Evolutionary conservation across 768 basidiomycete species (phyloP).

Genomic region (Xanthoconium stramineum): DNA sequence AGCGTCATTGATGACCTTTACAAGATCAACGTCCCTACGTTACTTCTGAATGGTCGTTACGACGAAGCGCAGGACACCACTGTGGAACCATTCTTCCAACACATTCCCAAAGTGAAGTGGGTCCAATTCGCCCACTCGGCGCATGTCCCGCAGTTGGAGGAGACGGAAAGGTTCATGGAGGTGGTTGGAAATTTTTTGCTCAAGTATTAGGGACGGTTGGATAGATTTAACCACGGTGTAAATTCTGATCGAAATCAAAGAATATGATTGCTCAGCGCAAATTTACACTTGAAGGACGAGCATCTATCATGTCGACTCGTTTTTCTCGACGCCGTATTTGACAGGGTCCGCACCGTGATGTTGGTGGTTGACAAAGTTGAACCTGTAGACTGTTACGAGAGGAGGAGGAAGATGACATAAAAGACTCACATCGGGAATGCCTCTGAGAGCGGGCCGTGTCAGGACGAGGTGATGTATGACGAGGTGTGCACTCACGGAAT

Average conservation of each 20-base stretch:
- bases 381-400: constrained; percentile 47
- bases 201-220: constrained; percentile 1
- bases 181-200: constrained; percentile 32
- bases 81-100: constrained; percentile 33
- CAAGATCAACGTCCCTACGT: constrained; percentile 32
- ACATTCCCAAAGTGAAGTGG: constrained; percentile 35
- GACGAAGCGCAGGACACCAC: constrained; percentile 35
- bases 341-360: constrained; percentile 81
- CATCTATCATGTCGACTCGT: constrained; percentile 25
- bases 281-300: constrained; percentile 5
- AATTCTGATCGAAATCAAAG: not conserved
- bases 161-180: constrained; percentile 34
- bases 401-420: not conserved
- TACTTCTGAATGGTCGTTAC: constrained; percentile 36
- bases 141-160: constrained; percentile 37
- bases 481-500: constrained; percentile 57
- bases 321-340: constrained; percentile 59
- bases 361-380: constrained; percentile 92
- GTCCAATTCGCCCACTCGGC: constrained; percentile 35
- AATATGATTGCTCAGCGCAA: not conserved
- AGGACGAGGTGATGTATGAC: constrained; percentile 4
- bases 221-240: not conserved
- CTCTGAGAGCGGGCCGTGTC: constrained; percentile 38
- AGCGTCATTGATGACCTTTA: constrained; percentile 32
- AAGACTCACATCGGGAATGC: constrained; percentile 70